Conservation (phyloP, 192 early-diverging fungal species). For the Lobosporangium transversale region DNA sequence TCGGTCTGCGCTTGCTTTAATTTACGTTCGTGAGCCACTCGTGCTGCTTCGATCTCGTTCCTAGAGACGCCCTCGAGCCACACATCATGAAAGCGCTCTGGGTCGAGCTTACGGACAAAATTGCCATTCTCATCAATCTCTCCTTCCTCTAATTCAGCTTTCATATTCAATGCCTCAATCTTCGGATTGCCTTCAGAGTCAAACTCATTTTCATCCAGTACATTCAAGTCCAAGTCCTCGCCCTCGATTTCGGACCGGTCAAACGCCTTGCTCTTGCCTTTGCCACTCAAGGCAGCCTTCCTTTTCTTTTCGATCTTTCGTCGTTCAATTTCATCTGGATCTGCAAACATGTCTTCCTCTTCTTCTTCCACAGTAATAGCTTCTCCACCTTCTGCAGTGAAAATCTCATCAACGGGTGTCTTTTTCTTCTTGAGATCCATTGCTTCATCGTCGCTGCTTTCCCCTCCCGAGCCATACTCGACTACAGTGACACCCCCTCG, state of each 20-base stretch:
- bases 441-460: constrained; percentile 48
- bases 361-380: constrained; percentile 33
- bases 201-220: constrained; percentile 58
- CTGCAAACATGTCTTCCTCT: constrained; percentile 73
- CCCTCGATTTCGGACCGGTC: constrained; percentile 58
- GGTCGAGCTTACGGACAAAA: constrained; percentile 77
- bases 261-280: constrained; percentile 14
- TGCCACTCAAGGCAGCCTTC: constrained; percentile 27
- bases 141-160: constrained; percentile 76
- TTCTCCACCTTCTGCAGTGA: constrained; percentile 10
- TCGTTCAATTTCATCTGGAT: constrained; percentile 21
- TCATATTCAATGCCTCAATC: constrained; percentile 82
- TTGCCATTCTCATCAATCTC: constrained; percentile 73
- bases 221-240: constrained; percentile 60
- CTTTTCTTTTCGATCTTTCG: constrained; percentile 21
- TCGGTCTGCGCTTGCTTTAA: constrained; percentile 51
- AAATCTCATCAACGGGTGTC: constrained; percentile 27
- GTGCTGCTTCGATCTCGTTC: constrained; percentile 66
- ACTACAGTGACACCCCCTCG: constrained; percentile 61
- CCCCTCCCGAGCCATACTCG: constrained; percentile 54
- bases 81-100: constrained; percentile 73
- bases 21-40: constrained; percentile 61
- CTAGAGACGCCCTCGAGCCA: constrained; percentile 76
- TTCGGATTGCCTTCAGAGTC: constrained; percentile 70
- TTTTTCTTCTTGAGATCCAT: constrained; percentile 39